Conservation (phyloP, 768 basidiomycete genomes). For the Pulveroboletus sp. region DNA sequence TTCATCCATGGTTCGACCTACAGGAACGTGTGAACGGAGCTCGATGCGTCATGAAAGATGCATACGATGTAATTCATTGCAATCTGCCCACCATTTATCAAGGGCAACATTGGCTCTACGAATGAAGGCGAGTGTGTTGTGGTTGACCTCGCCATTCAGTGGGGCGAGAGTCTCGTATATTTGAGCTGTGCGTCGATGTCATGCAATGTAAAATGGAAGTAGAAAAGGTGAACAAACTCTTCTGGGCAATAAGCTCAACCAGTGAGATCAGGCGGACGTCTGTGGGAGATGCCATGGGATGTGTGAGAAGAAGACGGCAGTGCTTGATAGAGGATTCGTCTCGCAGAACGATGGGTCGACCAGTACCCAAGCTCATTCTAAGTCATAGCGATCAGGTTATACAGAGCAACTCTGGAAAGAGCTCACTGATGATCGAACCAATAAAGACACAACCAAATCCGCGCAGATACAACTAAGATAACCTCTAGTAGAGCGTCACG, state of each 20-base stretch:
- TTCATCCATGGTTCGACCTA: slow-evolving; percentile 80
- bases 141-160: slow-evolving; percentile 82
- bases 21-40: slow-evolving; percentile 5
- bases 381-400: slow-evolving; percentile 12
- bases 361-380: slow-evolving; percentile 90
- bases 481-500: slow-evolving; percentile 2
- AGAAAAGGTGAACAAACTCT: slow-evolving; percentile 54
- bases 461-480: slow-evolving; percentile 77
- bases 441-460: slow-evolving; percentile 93
- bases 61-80: slow-evolving; percentile 78
- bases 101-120: slow-evolving; percentile 82
- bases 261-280: slow-evolving; percentile 86
- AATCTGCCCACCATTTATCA: slow-evolving; percentile 90
- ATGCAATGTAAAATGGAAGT: background rate
- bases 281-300: slow-evolving; percentile 86
- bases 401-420: background rate
- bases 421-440: slow-evolving; percentile 95
- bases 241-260: slow-evolving; percentile 88
- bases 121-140: slow-evolving; percentile 82
- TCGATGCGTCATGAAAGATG: background rate
- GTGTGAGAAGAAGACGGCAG: slow-evolving; percentile 75
- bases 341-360: slow-evolving; percentile 84
- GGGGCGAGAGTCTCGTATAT: slow-evolving; percentile 90
- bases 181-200: slow-evolving; percentile 55
- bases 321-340: slow-evolving; percentile 87